Evolutionary conservation across 306 rosid genomes (phyloP), one percentile per base, ranked within the genome.

Genomic region (Vigna radiata): DNA sequence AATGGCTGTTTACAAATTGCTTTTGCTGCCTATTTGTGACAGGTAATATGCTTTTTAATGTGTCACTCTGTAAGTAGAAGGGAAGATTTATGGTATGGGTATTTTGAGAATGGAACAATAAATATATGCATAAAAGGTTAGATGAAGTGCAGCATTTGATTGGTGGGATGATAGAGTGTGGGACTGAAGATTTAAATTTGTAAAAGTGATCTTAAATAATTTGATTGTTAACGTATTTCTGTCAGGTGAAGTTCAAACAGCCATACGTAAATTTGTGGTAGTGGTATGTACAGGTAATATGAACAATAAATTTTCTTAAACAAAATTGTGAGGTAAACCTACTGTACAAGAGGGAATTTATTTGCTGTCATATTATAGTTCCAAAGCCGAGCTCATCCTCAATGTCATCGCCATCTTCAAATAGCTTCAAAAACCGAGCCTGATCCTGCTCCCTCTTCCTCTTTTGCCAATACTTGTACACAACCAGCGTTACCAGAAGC

Each of bases 311-410:
- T 74, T 72, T 73, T 47, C 76, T 27, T 31, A 17, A 43, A 46
- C 86, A 92, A 90, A 82, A 85, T 77, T 50, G 78, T 50, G 78
- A 74, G 85, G 83, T 54, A 23, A 88, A 82, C 77, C 82, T 84
- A 48, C 87, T 81, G 87, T 86, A 84, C 88, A 83, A 43, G 61
- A 58, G 53, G 78, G 66, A 74, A 25, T 68, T 79, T 78, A 75
- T 55, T 74, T 18, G 76, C 56, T 67, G 79, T 89, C 91, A 90
- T 58, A 88, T 47, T 16, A 89, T 76, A 77, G 59, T 86, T 72
- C 83, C 93, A 55, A 95, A 91, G 67, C 87, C 92, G 47, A 95
- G 85, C 83, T 90, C 99, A 79, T 95, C 97, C 55, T 95, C 99
- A 27, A 92, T 79, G 72, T 92, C 97, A 70, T 95, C 97, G 23